Base-by-base conservation (phyloP, 2,329 filamentous ascomycete species). In the Botryosphaeria agaves region DNA sequence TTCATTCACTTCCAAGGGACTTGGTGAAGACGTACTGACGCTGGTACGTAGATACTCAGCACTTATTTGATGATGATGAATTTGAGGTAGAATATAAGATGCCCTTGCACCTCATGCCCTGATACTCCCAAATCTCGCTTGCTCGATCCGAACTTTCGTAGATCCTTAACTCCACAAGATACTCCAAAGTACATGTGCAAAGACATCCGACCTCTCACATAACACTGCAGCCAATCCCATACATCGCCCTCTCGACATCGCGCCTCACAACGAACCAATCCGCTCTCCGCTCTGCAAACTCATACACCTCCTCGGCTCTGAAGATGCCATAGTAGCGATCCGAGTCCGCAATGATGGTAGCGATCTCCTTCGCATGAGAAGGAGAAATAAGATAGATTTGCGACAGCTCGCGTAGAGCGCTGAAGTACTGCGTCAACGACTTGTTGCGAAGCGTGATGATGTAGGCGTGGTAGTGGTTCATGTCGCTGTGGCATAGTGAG, bases 211-310 rank as follows among this genome's bases (percentile, higher is more conserved):
- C 4, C 7, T 12, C 3, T 51, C 44, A 95, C 84, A 94, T 95
- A 26, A 91, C 48, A 27, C 50, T 52, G 53, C 89, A 98, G 36
- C 89, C 87, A 51, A 93, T 71, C 4, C 89, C 89, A 56, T 94
- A 95, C 84, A 98, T 94, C 37, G 84, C 84, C 55, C 80, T 77
- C 62, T 98, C 89, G 5, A 98, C 89, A 38, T 84, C 73, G 39
- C 70, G 72, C 58, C 78, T 79, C 7, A 98, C 82, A 42, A 77
- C 68, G 50, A 89, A 93, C 89, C 89, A 98, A 57, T 98, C 89
- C 29, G 85, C 85, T 41, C 89, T 64, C 41, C 89, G 64, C 55
- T 94, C 84, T 1, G 87, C 89, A 59, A 91, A 98, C 60, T 95
- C 87, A 46, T 93, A 93, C 3, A 95, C 89, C 59, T 98, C 89